Evolutionary conservation across 345 rosid species (phyloP), one percentile per base, ranked within the genome.

Genomic region (Linum trigynum): DNA sequence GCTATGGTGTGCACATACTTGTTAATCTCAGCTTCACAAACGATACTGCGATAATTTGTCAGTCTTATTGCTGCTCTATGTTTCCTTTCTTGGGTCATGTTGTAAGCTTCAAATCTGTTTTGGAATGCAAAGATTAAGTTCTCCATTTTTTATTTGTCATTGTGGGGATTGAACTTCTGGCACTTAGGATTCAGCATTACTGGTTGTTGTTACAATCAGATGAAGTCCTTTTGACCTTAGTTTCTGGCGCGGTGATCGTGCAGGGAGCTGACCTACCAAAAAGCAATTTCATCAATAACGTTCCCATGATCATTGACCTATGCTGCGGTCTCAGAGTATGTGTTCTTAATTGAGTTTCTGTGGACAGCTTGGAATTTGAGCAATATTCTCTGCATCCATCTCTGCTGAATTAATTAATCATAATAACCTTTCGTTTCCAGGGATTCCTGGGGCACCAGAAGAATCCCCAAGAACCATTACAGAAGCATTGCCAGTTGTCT

Each of bases 211-310:
- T 2, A 7, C 12, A 5, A 45, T 45, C 12, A 7, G 51, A 45
- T 45, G 12, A 45, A 23, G 32, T 45, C 12, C 11, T 36, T 23
- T 36, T 2, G 38, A 5, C 7, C 11, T 23, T 3, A 32, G 59
- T 7, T 56, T 56, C 32, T n/a, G 32, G 32, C 6, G 7, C n/a
- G 7, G 17, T 57, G 35, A n/a, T 57, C 51, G n/a, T 23, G 79
- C 82, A 90, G 98, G 98, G 98, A 15, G 81, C 86, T 71, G 77
- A 97, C 75, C 78, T 92, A 75, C 84, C 84, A 15, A 94, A 92
- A 80, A 92, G 98, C 71, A 90, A 86, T 78, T 92, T 86, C 74
- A 90, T 90, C 80, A 89, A 92, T 69, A 92, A 90, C 63, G 90
- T 96, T 59, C 87, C 95, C 35, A 87, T 92, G 97, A 91, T 92